These are phyloP conservation scores for Collybiopsis confluens DNA, from an alignment of 768 basidiomycete species.

Conservation along the genomic window DNA sequence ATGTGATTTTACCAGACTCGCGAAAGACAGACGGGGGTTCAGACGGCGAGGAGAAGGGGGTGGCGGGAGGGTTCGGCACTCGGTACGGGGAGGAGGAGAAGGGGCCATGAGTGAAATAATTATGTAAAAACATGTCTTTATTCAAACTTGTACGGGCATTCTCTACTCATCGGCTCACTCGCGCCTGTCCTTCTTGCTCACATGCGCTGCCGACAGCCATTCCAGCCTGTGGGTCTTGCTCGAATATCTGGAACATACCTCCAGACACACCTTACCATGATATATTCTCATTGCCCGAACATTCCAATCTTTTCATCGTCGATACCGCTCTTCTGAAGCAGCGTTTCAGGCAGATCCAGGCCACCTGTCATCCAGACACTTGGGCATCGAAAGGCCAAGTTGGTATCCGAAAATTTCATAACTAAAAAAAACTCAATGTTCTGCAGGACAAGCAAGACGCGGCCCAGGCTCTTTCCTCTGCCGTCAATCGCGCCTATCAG, in stretches of 20 bases:
- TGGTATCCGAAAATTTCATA: constrained; percentile 18
- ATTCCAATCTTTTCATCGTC: constrained; percentile 68
- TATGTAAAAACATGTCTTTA: constrained; percentile 7
- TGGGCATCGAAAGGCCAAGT: constrained; percentile 71
- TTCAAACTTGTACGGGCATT: neutral
- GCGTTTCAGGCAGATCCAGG: constrained; percentile 69
- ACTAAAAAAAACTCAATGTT: neutral
- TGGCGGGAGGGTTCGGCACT: constrained; percentile 35
- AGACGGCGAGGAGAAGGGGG: too few relatives aligned
- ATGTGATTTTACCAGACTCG: too few relatives aligned
- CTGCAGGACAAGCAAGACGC: constrained; percentile 50
- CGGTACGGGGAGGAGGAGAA: constrained; percentile 28
- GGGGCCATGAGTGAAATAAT: constrained; percentile 4
- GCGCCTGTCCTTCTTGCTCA: constrained; percentile 60
- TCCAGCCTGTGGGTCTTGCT: constrained; percentile 76
- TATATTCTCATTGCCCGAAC: constrained; percentile 58
- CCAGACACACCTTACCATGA: constrained; percentile 54
- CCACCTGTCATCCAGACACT: constrained; percentile 80
- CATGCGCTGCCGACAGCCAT: constrained; percentile 54
- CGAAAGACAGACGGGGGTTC: constrained; percentile 30
- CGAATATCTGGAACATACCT: constrained; percentile 47
- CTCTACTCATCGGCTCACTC: neutral
- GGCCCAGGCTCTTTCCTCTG: constrained; percentile 66
- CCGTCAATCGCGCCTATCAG: constrained; percentile 80
- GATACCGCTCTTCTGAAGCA: constrained; percentile 56